Conservation (phyloP, 1,284 basidiomycete genomes). For the Cryptococcus deneoformans region DNA sequence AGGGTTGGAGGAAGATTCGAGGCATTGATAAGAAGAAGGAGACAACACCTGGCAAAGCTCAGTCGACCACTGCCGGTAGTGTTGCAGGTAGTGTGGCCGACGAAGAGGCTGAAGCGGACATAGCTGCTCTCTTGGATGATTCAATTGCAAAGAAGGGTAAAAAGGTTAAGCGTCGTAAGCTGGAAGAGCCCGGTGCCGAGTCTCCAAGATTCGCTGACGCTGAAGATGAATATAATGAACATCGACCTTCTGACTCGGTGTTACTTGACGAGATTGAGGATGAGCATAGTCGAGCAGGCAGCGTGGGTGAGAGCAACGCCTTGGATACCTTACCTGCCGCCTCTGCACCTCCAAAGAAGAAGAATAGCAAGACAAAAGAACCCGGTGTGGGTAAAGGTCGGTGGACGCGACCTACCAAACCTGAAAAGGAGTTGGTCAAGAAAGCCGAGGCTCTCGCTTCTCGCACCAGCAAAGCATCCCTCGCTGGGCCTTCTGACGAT, state of each 20-base stretch:
- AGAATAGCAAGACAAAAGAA: conserved; percentile 29
- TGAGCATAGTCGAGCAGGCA: conserved; percentile 3
- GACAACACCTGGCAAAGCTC: conserved; percentile 11
- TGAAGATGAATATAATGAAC: conserved; percentile 15
- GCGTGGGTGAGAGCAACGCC: conserved; percentile 10
- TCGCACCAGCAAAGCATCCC: background rate
- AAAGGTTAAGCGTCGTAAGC: conserved; percentile 20
- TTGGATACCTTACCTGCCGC: conserved; percentile 4
- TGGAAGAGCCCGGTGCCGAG: conserved; percentile 10
- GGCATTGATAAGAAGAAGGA: conserved; percentile 16
- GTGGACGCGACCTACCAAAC: conserved; percentile 28
- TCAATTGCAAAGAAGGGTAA: conserved; percentile 1
- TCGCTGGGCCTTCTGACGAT: too few relatives aligned
- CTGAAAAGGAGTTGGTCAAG: conserved; percentile 22
- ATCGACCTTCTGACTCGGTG: conserved; percentile 3
- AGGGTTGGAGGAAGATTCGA: conserved; percentile 44
- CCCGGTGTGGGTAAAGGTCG: conserved; percentile 40
- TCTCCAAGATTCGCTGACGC: conserved; percentile 14
- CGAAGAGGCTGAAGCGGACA: conserved; percentile 41
- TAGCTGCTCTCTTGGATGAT: conserved; percentile 32
- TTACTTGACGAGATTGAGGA: conserved; percentile 8
- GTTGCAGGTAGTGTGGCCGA: conserved; percentile 16
- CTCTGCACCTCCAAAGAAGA: conserved; percentile 4
- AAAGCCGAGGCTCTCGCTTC: conserved; percentile 17
- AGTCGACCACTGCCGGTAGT: conserved; percentile 11